These are phyloP conservation scores for Entomophthora muscae DNA, from an alignment of 371 early-diverging fungal genomes.

Conservation along the genomic window DNA sequence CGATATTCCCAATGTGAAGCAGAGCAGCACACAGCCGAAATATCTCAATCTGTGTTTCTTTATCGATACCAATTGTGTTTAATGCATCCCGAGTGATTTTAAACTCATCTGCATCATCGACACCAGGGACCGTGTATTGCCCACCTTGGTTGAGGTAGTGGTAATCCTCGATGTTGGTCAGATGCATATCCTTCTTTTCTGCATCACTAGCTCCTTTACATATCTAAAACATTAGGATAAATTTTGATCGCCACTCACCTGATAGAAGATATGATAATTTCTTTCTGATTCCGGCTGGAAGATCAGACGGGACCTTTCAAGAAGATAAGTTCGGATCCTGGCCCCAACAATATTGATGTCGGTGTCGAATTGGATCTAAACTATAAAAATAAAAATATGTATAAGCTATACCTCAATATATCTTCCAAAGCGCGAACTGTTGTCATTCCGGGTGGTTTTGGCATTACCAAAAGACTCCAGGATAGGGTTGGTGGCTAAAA, in stretches of 20 bases:
- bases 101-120: conserved; percentile 86
- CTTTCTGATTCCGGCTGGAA: conserved; percentile 85
- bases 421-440: conserved; percentile 97
- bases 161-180: conserved; percentile 57
- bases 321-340: conserved; percentile 87
- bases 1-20: conserved; percentile 83
- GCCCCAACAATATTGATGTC: conserved; percentile 81
- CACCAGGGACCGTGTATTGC: conserved; percentile 55
- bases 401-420: conserved; percentile 63
- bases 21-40: conserved; percentile 77
- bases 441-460: conserved; percentile 98
- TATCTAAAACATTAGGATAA: conserved; percentile 29
- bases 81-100: conserved; percentile 68
- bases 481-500: conserved; percentile 90
- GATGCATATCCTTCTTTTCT: conserved; percentile 58
- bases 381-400: neutral
- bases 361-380: conserved; percentile 57
- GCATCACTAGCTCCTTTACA: conserved; percentile 71
- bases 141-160: conserved; percentile 78
- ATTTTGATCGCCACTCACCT: conserved; percentile 14
- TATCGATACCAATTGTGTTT: conserved; percentile 65
- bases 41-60: conserved; percentile 74
- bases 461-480: conserved; percentile 99
- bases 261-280: conserved; percentile 99
- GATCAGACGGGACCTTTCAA: conserved; percentile 95